phyloP scores from a whole-genome alignment of 2,329 filamentous ascomycete species.

The Cladosporium sp. region DNA sequence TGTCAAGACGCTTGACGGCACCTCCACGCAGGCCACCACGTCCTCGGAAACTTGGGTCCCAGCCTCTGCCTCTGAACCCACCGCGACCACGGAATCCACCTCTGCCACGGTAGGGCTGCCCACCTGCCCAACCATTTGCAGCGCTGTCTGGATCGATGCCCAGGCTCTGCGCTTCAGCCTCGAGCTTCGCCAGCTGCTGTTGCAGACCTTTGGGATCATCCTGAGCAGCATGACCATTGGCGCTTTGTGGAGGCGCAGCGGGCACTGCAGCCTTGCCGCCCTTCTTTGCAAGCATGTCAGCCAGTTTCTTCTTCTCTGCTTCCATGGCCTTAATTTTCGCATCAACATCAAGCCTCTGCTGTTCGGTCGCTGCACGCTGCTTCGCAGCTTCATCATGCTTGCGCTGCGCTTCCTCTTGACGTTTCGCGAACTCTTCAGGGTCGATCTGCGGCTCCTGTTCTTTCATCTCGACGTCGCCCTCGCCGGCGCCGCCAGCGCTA shows the following conservation, averaged over 20 bases:
- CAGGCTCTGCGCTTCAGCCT: slow-evolving; percentile 65
- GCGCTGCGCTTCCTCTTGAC: slow-evolving; percentile 68
- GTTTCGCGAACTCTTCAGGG: slow-evolving; percentile 62
- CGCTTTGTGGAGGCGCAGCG: slow-evolving; percentile 12
- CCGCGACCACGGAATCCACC: slow-evolving; percentile 26
- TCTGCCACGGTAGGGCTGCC: slow-evolving; percentile 17
- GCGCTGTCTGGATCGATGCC: slow-evolving; percentile 59
- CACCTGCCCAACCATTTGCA: slow-evolving; percentile 18
- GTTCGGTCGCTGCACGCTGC: slow-evolving; percentile 59
- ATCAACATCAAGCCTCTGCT: slow-evolving; percentile 60
- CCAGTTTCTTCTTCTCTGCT: slow-evolving; percentile 58
- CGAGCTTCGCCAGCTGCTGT: slow-evolving; percentile 65
- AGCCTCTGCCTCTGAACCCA: slow-evolving; percentile 36
- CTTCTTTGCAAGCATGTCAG: slow-evolving; percentile 59
- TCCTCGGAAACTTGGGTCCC: slow-evolving; percentile 40
- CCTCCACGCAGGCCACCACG: slow-evolving; percentile 47
- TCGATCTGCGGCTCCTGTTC: slow-evolving; percentile 56
- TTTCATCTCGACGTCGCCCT: slow-evolving; percentile 23
- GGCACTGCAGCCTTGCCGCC: slow-evolving; percentile 31
- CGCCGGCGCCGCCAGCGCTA: slow-evolving; percentile 12
- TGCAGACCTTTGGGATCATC: slow-evolving; percentile 61
- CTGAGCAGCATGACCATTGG: slow-evolving; percentile 19
- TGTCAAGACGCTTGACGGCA: slow-evolving; percentile 63
- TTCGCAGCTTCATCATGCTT: slow-evolving; percentile 60
- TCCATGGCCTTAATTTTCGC: slow-evolving; percentile 59